Conservation (phyloP, 169 alveolate genomes). For the Toxoplasma gondii region DNA sequence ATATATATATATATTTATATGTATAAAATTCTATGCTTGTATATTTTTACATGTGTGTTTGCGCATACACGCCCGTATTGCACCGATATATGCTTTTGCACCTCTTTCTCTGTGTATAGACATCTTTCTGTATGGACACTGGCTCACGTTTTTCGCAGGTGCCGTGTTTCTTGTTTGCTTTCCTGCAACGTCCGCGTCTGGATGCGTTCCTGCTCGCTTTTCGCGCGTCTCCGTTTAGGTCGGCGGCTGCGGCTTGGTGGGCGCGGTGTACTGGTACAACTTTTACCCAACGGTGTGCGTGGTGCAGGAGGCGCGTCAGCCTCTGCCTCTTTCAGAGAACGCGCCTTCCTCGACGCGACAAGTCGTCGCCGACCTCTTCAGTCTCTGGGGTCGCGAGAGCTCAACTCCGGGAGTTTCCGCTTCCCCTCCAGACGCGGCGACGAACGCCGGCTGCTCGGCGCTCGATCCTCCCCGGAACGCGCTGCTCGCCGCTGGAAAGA, state of each 20-base stretch:
- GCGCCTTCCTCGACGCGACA: neutral
- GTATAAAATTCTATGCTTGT: too few relatives aligned
- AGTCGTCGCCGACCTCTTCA: conserved; percentile 1
- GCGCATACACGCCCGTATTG: too few relatives aligned
- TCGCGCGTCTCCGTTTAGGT: neutral
- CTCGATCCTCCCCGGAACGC: neutral
- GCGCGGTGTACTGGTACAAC: conserved; percentile 62
- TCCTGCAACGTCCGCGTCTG: too few relatives aligned
- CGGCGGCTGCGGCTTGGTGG: conserved; percentile 38
- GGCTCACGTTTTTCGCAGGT: too few relatives aligned
- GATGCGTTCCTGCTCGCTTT: neutral
- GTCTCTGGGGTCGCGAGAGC: neutral
- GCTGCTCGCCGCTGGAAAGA: neutral
- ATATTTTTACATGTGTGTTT: too few relatives aligned
- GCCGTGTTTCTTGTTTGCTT: too few relatives aligned
- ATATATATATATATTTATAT: too few relatives aligned
- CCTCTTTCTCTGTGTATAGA: too few relatives aligned
- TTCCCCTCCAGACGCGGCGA: too few relatives aligned
- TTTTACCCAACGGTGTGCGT: conserved; percentile 52
- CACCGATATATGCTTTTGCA: too few relatives aligned
- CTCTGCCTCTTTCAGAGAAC: neutral
- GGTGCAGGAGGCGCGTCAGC: neutral
- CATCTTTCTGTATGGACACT: too few relatives aligned
- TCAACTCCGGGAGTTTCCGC: neutral
- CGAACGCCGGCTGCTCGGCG: too few relatives aligned